Conservation (phyloP, 805 yeast genomes). For the Brettanomyces custersianus region DNA sequence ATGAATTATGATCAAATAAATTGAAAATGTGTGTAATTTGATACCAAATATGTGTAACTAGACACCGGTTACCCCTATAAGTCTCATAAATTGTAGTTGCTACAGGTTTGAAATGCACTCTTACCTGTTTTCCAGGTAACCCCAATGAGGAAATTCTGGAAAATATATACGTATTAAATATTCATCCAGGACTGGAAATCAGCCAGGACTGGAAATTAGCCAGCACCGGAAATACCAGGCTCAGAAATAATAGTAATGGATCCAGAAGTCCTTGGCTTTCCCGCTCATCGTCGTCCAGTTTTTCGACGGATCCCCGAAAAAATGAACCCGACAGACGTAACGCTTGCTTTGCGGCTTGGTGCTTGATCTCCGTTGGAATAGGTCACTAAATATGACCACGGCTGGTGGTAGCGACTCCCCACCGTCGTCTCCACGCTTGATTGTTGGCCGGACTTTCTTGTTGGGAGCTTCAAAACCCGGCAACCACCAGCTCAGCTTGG, state of each 20-base stretch:
- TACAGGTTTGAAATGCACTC: no score
- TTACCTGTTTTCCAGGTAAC: no score
- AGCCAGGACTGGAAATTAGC: no score
- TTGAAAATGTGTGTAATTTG: not conserved
- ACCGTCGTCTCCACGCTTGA: slow-evolving; percentile 4
- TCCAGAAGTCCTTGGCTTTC: slow-evolving; percentile 4
- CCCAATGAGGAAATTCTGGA: no score
- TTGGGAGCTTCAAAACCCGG: slow-evolving; percentile 13
- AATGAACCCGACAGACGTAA: slow-evolving; percentile 11
- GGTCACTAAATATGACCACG: slow-evolving; percentile 22
- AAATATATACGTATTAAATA: no score
- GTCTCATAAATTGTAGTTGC: no score
- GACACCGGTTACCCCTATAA: no score
- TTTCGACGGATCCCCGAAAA: slow-evolving; percentile 11
- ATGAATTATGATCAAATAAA: not conserved
- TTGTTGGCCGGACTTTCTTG: slow-evolving; percentile 6
- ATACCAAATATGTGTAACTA: no score
- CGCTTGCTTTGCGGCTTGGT: slow-evolving; percentile 1
- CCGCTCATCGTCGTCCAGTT: slow-evolving; percentile 2
- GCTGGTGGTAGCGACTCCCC: slow-evolving; percentile 12
- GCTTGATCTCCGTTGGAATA: slow-evolving; percentile 25
- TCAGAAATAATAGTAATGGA: not conserved
- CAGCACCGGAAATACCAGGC: no score
- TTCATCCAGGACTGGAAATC: no score
- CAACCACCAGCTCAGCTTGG: slow-evolving; percentile 18